Evolutionary conservation across 2,329 filamentous ascomycete genomes (phyloP).

Genomic region (Cladosporium colombiae): DNA sequence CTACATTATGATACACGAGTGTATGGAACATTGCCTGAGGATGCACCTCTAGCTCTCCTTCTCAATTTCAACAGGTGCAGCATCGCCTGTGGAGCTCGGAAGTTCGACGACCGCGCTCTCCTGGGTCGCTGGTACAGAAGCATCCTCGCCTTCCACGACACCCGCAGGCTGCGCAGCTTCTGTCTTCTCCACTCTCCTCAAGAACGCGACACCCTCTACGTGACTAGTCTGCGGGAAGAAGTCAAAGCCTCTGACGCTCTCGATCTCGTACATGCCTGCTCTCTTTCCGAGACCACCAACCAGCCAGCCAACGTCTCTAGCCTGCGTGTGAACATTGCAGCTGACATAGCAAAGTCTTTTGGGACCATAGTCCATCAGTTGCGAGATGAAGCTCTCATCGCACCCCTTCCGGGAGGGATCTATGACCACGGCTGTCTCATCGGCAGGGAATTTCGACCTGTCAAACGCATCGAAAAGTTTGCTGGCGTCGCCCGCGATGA

Average conservation of each 20-base stretch:
- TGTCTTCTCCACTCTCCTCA: slow-evolving; percentile 45
- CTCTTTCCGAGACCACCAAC: slow-evolving; percentile 64
- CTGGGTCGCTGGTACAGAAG: neutral
- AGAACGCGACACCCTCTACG: slow-evolving; percentile 65
- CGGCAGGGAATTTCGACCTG: slow-evolving; percentile 61
- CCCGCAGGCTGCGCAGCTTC: neutral
- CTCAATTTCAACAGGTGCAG: neutral
- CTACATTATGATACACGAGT: neutral
- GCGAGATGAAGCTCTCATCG: slow-evolving; percentile 77
- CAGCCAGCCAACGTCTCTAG: slow-evolving; percentile 84
- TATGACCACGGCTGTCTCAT: slow-evolving; percentile 89
- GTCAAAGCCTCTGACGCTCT: slow-evolving; percentile 89
- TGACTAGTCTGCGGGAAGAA: slow-evolving; percentile 89
- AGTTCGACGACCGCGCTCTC: neutral
- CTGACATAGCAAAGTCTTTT: slow-evolving; percentile 87
- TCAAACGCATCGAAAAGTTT: slow-evolving; percentile 74
- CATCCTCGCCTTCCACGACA: neutral
- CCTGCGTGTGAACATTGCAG: slow-evolving; percentile 98
- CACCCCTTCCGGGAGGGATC: slow-evolving; percentile 97
- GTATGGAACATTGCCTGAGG: neutral
- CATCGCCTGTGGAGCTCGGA: neutral
- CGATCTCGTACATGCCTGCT: slow-evolving; percentile 69
- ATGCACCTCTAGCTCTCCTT: neutral
- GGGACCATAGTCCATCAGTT: slow-evolving; percentile 77
- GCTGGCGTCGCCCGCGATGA: slow-evolving; percentile 85